Percentiles rank a stretch among this genome's conserved stretches.
Conservation (phyloP, 2,329 filamentous ascomycete species). For the Xylaria sp. region DNA sequence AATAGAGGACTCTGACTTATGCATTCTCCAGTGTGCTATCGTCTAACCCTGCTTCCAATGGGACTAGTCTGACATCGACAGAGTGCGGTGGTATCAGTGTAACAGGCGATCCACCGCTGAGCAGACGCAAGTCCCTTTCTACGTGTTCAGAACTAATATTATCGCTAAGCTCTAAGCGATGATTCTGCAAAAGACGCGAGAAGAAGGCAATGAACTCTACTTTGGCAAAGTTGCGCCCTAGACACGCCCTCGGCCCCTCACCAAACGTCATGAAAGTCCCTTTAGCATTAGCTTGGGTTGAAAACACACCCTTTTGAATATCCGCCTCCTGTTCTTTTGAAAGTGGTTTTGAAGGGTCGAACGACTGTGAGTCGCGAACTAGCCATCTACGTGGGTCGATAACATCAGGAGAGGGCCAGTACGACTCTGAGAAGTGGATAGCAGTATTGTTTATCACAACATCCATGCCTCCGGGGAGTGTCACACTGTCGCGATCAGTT, state of each 20-base stretch:
- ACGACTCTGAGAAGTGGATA: conserved; percentile 20
- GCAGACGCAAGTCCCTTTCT: conserved; percentile 15
- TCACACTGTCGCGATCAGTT: not conserved
- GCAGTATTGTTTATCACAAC: conserved; percentile 25
- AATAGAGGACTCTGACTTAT: too few species aligned
- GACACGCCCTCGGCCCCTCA: conserved; percentile 24
- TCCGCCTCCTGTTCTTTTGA: conserved; percentile 16
- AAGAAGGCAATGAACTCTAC: conserved; percentile 29
- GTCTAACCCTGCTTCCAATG: not conserved
- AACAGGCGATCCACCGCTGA: conserved; percentile 18
- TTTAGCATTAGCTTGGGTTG: conserved; percentile 2
- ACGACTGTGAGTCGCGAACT: conserved; percentile 1
- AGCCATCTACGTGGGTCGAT: conserved; percentile 24
- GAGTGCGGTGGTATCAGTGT: conserved; percentile 20
- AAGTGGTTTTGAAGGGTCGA: conserved; percentile 10
- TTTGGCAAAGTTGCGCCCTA: conserved; percentile 29
- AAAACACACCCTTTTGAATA: conserved; percentile 4
- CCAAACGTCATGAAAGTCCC: conserved; percentile 29
- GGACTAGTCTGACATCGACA: conserved; percentile 4
- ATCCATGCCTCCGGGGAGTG: conserved; percentile 15
- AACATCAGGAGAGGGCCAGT: conserved; percentile 23
- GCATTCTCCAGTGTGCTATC: too few species aligned
- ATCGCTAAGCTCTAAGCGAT: not conserved
- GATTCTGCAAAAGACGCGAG: conserved; percentile 7
- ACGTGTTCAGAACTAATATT: not conserved